Percentiles rank a stretch among this genome's conserved stretches.
phyloP scores from a whole-genome alignment of 371 early-diverging fungal genomes.

The Apophysomyces elegans region DNA sequence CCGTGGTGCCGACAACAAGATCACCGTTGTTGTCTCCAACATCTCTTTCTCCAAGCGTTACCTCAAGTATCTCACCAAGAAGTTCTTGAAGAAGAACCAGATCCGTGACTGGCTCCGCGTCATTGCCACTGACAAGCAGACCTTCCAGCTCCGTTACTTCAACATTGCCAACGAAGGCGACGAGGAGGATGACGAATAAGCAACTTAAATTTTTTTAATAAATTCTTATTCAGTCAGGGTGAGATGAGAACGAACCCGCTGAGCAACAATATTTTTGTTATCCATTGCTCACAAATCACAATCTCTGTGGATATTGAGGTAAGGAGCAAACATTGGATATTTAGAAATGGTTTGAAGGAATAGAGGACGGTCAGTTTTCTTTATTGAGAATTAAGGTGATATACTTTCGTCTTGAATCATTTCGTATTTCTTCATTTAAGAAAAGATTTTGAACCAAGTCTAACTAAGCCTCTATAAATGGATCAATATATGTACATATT shows the following conservation, averaged over 20 bases:
- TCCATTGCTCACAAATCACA: constrained; percentile 56
- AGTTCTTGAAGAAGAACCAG: constrained; percentile 99
- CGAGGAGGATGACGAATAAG: constrained; percentile 74
- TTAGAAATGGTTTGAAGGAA: background rate
- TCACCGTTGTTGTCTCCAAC: constrained; percentile 75
- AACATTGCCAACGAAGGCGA: constrained; percentile 89
- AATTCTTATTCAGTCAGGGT: constrained; percentile 37
- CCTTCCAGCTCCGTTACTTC: constrained; percentile 97
- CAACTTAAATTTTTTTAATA: constrained; percentile 13
- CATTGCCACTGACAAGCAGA: constrained; percentile 86
- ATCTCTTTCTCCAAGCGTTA: constrained; percentile 96
- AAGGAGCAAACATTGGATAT: background rate
- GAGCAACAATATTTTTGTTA: constrained; percentile 23
- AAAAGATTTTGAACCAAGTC: background rate
- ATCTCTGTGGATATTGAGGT: constrained; percentile 48
- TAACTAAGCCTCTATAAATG: too few relatives aligned
- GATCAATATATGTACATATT: too few relatives aligned
- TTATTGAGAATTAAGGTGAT: background rate
- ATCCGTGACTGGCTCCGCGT: constrained; percentile 99
- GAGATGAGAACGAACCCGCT: constrained; percentile 74
- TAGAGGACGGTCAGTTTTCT: background rate
- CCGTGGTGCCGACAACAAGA: constrained; percentile 76
- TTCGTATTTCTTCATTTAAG: constrained; percentile 2
- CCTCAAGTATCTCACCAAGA: constrained; percentile 99
- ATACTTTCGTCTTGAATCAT: background rate